These are phyloP conservation scores for Kodamaea neixiangensis DNA, from an alignment of 805 yeast genomes.

Conservation along the genomic window DNA sequence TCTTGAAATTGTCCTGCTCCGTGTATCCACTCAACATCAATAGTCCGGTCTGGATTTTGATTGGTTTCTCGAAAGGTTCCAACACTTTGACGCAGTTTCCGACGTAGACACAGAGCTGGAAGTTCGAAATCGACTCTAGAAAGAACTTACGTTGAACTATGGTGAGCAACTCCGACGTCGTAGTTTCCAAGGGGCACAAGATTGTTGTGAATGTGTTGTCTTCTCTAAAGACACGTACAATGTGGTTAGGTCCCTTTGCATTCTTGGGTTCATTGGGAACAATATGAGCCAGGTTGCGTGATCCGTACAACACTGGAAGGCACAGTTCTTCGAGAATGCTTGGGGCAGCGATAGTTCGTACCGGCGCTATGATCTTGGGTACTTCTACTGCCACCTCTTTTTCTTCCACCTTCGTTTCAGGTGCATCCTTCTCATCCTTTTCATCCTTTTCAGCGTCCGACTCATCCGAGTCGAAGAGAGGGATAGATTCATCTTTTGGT, in stretches of 20 bases:
- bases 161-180: conserved; percentile 72
- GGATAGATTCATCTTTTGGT: not conserved
- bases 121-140: conserved; percentile 67
- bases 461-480: conserved; percentile 19
- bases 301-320: conserved; percentile 39
- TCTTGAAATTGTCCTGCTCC: conserved; percentile 72
- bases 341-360: not conserved
- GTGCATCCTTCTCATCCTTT: too few relatives aligned
- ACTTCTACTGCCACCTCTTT: not conserved
- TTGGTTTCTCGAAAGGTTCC: conserved; percentile 71
- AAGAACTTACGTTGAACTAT: conserved; percentile 78
- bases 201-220: conserved; percentile 86
- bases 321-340: conserved; percentile 3
- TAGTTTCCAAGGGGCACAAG: conserved; percentile 74
- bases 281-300: conserved; percentile 21
- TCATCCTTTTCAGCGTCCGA: conserved; percentile 6
- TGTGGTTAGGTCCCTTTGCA: conserved; percentile 40
- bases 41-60: conserved; percentile 73
- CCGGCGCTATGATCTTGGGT: not conserved
- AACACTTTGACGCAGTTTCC: conserved; percentile 77
- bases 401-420: not conserved
- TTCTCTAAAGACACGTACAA: conserved; percentile 74
- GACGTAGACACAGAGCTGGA: conserved; percentile 70
- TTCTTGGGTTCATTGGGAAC: conserved; percentile 14
- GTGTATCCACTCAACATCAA: conserved; percentile 76